Conservation (phyloP, 305 asterid genomes). For the Andrographis paniculata region DNA sequence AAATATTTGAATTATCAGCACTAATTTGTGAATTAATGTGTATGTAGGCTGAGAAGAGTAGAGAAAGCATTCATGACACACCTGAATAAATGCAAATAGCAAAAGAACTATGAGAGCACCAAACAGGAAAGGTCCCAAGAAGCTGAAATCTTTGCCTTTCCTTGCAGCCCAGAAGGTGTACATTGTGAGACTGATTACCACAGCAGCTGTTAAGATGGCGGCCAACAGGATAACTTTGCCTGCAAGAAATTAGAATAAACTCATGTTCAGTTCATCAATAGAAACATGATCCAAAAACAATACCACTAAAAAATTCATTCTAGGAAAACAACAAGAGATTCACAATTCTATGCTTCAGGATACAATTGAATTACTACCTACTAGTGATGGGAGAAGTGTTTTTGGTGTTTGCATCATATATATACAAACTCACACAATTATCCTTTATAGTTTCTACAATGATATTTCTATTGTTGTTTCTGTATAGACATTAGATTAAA, state of each 20-base stretch:
- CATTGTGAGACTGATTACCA: slow-evolving; percentile 40
- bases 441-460: too few relatives aligned
- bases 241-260: slow-evolving; percentile 9
- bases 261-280: background rate
- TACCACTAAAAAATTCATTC: background rate
- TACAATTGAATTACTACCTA: too few relatives aligned
- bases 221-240: slow-evolving; percentile 49
- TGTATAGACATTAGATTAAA: too few relatives aligned
- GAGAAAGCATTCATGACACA: slow-evolving; percentile 2
- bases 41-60: background rate
- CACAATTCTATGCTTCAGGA: too few relatives aligned
- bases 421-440: too few relatives aligned
- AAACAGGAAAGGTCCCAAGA: slow-evolving; percentile 45
- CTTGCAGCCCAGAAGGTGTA: slow-evolving; percentile 60
- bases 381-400: too few relatives aligned
- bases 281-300: background rate
- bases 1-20: slow-evolving; percentile 2
- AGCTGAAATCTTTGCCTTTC: slow-evolving; percentile 47
- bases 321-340: too few relatives aligned
- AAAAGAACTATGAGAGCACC: slow-evolving; percentile 37
- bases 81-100: slow-evolving; percentile 39
- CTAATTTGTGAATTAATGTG: background rate
- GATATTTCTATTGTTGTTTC: too few relatives aligned
- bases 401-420: too few relatives aligned
- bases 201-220: slow-evolving; percentile 36